These are phyloP conservation scores for Psilocybe subaeruginosa DNA, from an alignment of 768 basidiomycete genomes.

Conservation along the genomic window DNA sequence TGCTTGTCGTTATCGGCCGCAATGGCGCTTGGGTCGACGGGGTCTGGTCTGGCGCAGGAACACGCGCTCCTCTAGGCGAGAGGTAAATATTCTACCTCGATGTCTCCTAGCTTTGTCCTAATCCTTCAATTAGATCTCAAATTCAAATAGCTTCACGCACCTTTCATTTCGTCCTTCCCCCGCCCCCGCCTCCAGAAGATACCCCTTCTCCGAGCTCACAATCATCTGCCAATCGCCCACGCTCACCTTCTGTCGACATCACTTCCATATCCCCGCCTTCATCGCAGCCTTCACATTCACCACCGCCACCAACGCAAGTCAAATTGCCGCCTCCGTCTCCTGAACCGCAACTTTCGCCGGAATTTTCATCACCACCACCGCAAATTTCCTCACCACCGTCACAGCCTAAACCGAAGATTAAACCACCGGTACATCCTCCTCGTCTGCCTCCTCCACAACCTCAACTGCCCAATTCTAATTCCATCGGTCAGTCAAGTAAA, in stretches of 20 bases:
- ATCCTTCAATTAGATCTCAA: conserved; percentile 66
- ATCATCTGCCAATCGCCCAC: conserved; percentile 65
- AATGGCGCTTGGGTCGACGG: conserved; percentile 99
- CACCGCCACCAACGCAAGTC: conserved; percentile 57
- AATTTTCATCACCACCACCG: conserved; percentile 27
- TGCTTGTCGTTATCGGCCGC: conserved; percentile 89
- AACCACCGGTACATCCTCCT: conserved; percentile 38
- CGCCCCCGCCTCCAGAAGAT: conserved; percentile 78
- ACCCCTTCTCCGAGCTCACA: conserved; percentile 81
- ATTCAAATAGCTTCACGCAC: conserved; percentile 97
- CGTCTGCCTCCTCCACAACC: conserved; percentile 47
- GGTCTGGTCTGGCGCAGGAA: conserved; percentile 90
- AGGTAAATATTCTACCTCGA: conserved; percentile 49
- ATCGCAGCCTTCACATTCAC: conserved; percentile 77
- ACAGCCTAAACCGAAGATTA: conserved; percentile 26
- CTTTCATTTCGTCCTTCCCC: conserved; percentile 96
- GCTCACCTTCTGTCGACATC: conserved; percentile 84
- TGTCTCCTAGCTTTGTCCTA: conserved; percentile 4
- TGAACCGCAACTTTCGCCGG: conserved; percentile 41
- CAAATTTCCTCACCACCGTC: conserved; percentile 32
- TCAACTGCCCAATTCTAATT: conserved; percentile 65
- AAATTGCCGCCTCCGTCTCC: conserved; percentile 49
- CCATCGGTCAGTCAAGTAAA: conserved; percentile 52
- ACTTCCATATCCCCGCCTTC: conserved; percentile 84
- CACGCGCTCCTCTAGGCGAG: conserved; percentile 82